A percentile compares a stretch with the other conserved stretches of the same genome.
phyloP scores from a whole-genome alignment of 352 stramenopile species.

The Elongisporangium undulatum region DNA sequence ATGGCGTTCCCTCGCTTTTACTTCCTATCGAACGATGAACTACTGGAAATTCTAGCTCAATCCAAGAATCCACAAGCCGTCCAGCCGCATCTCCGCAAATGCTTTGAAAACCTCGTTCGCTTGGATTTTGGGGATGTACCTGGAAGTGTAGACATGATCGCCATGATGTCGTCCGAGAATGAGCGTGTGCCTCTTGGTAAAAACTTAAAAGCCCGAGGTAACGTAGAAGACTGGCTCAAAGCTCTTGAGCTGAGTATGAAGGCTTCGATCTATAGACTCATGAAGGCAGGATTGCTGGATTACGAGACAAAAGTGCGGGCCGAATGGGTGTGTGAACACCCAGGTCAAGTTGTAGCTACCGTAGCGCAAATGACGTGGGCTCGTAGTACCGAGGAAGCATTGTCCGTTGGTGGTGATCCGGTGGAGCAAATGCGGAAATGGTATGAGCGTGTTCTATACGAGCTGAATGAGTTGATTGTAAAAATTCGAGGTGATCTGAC shows the following conservation, averaged over 20 bases:
- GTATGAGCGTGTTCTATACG: conserved; percentile 70
- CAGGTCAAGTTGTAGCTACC: conserved; percentile 91
- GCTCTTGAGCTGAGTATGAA: conserved; percentile 90
- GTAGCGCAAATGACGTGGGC: conserved; percentile 94
- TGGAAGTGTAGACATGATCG: conserved; percentile 90
- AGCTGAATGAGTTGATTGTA: conserved; percentile 90
- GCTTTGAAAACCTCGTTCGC: conserved; percentile 89
- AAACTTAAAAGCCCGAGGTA: conserved; percentile 91
- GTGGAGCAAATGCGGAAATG: conserved; percentile 59
- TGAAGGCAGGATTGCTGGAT: conserved; percentile 90
- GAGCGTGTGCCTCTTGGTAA: conserved; percentile 87
- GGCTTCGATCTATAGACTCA: conserved; percentile 87
- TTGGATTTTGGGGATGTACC: conserved; percentile 76
- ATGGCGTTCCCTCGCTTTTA: conserved; percentile 94
- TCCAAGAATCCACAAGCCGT: conserved; percentile 94
- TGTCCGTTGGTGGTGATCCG: conserved; percentile 26
- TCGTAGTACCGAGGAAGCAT: conserved; percentile 80
- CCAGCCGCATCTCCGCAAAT: conserved; percentile 93
- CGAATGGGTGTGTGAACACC: conserved; percentile 88
- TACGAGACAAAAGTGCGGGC: conserved; percentile 83
- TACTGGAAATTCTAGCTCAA: conserved; percentile 94
- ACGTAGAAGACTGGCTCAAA: conserved; percentile 87
- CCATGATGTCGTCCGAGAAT: conserved; percentile 91
- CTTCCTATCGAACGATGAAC: conserved; percentile 94
- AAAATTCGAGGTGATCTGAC: conserved; percentile 90